phyloP scores from a whole-genome alignment of 805 yeast species.

The Scheffersomyces amazonensis region DNA sequence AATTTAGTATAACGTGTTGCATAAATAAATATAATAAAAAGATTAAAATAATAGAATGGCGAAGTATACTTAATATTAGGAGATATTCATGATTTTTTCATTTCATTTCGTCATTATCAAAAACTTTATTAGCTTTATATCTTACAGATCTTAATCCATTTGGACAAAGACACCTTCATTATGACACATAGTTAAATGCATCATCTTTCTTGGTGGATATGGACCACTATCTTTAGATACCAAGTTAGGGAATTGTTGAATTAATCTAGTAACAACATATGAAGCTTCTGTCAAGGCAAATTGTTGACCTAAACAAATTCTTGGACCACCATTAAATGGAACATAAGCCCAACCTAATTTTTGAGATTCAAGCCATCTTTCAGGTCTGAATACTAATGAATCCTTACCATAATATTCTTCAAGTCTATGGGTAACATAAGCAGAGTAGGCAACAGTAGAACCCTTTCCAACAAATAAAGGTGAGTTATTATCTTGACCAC shows the following conservation, averaged over 20 bases:
- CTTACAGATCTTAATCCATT: too few species aligned
- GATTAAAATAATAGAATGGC: too few species aligned
- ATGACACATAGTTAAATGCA: conserved; percentile 26
- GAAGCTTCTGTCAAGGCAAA: conserved; percentile 53
- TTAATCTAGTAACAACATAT: conserved; percentile 37
- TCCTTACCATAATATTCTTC: conserved; percentile 42
- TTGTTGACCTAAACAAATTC: conserved; percentile 56
- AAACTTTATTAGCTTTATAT: too few species aligned
- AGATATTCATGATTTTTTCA: too few species aligned
- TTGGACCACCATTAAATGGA: conserved; percentile 56
- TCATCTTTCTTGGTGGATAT: conserved; percentile 30
- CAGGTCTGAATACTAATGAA: conserved; percentile 44
- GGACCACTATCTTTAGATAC: conserved; percentile 13
- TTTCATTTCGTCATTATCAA: too few species aligned
- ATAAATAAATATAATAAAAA: too few species aligned
- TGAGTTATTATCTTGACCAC: conserved; percentile 32
- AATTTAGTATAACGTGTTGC: too few species aligned
- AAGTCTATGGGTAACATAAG: conserved; percentile 43
- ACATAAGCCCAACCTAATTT: conserved; percentile 46
- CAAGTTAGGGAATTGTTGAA: conserved; percentile 22
- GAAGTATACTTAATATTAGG: too few species aligned
- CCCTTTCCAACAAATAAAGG: conserved; percentile 46
- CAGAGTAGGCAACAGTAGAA: conserved; percentile 33
- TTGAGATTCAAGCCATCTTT: conserved; percentile 42
- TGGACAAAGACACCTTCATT: conserved; percentile 18